Conservation (phyloP, 2,329 filamentous ascomycete species). For the Fusarium paranaense region DNA sequence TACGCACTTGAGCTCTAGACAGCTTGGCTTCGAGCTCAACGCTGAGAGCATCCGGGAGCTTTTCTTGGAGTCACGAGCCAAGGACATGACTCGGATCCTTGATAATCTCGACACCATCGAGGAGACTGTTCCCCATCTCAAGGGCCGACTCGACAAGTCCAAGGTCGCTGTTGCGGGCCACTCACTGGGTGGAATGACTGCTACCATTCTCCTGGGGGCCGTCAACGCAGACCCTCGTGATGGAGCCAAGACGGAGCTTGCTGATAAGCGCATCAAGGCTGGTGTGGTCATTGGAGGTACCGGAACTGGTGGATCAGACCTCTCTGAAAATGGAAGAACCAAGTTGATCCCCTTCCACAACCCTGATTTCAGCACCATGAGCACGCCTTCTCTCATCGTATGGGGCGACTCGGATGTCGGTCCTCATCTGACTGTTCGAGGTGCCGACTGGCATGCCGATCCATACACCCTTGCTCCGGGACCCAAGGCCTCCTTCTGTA, state of each 20-base stretch:
- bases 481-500: constrained; percentile 33
- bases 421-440: constrained; percentile 36
- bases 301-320: constrained; percentile 25
- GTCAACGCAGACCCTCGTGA: constrained; percentile 39
- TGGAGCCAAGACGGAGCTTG: constrained; percentile 15
- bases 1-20: constrained; percentile 40
- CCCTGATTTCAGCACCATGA: constrained; percentile 37
- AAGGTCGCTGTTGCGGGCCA: constrained; percentile 42
- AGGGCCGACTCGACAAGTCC: constrained; percentile 37
- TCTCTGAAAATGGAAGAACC: constrained; percentile 18
- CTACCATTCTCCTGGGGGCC: constrained; percentile 34
- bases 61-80: constrained; percentile 35
- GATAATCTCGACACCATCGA: constrained; percentile 41
- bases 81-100: constrained; percentile 39
- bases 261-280: constrained; percentile 40
- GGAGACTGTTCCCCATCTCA: constrained; percentile 34
- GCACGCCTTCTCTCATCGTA: constrained; percentile 33
- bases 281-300: constrained; percentile 41
- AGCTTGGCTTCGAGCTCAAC: constrained; percentile 10
- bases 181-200: constrained; percentile 39
- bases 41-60: constrained; percentile 27
- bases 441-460: constrained; percentile 42
- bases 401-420: constrained; percentile 40
- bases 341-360: constrained; percentile 36
- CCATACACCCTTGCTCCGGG: constrained; percentile 31